phyloP scores from a whole-genome alignment of 768 basidiomycete genomes.

The Cystofilobasidium macerans region DNA sequence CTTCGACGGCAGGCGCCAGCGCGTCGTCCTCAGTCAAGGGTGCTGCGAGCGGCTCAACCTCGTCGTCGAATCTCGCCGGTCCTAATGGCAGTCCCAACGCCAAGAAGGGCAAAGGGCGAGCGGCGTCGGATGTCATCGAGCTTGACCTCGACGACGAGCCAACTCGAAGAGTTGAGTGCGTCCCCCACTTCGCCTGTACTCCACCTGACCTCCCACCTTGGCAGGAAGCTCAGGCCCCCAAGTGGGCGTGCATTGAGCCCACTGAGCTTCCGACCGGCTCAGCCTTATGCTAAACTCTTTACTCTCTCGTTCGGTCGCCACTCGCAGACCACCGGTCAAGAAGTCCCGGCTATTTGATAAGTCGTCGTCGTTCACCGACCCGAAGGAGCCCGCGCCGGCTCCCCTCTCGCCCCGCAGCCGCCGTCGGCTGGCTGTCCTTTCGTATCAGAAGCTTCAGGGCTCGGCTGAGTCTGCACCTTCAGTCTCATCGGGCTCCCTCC shows the following conservation, averaged over 20 bases:
- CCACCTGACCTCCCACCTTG: neutral
- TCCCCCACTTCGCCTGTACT: neutral
- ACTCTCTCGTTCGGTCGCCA: neutral
- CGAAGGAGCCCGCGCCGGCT: neutral
- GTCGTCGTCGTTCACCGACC: slow-evolving; percentile 4
- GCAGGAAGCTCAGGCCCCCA: no score
- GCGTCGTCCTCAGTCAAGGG: neutral
- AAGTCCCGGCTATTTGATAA: neutral
- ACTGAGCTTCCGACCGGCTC: no score
- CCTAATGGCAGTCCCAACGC: neutral
- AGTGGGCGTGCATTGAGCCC: neutral
- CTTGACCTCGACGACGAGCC: slow-evolving; percentile 9
- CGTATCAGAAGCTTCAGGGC: neutral
- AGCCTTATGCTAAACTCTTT: no score
- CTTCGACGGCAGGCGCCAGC: neutral
- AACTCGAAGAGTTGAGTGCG: neutral
- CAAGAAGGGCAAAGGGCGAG: slow-evolving; percentile 3
- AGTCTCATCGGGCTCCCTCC: neutral
- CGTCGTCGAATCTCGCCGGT: neutral
- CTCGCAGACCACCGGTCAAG: neutral
- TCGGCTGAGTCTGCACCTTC: neutral
- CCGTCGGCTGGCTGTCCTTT: neutral
- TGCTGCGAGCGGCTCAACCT: neutral
- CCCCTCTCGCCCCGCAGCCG: neutral
- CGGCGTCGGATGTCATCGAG: neutral